Conservation (phyloP, 2,329 filamentous ascomycete species). For the Byssochlamys sp. region DNA sequence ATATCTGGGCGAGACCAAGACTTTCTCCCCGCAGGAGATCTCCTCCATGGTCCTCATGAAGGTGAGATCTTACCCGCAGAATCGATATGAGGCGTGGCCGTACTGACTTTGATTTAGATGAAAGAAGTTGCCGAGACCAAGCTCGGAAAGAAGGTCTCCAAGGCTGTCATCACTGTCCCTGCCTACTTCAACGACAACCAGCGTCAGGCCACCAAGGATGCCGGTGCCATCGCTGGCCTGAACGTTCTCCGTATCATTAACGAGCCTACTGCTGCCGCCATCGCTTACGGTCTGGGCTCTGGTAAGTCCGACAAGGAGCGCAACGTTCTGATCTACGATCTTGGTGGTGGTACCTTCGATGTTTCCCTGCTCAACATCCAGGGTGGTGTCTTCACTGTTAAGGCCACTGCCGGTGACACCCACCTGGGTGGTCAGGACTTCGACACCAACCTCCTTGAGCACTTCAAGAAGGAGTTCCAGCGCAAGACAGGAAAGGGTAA, state of each 20-base stretch:
- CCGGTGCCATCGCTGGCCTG: conserved; percentile 90
- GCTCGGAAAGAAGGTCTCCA: conserved; percentile 96
- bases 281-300: conserved; percentile 91
- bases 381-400: conserved; percentile 98
- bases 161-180: conserved; percentile 96
- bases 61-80: conserved; percentile 47
- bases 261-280: conserved; percentile 95
- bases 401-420: conserved; percentile 94
- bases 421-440: conserved; percentile 94
- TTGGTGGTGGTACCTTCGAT: conserved; percentile 99
- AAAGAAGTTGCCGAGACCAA: conserved; percentile 98
- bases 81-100: conserved; percentile 1
- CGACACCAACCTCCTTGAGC: conserved; percentile 86
- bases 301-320: conserved; percentile 96
- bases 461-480: conserved; percentile 93
- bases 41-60: conserved; percentile 97
- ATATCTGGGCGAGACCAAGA: conserved; percentile 90
- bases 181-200: conserved; percentile 99
- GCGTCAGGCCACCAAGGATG: conserved; percentile 98
- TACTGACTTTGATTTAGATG: conserved; percentile 55
- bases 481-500: conserved; percentile 60
- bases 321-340: conserved; percentile 98
- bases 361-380: conserved; percentile 97
- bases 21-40: conserved; percentile 95
- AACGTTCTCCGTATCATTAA: conserved; percentile 99